Evolutionary conservation across 2,329 filamentous ascomycete genomes (phyloP).

Genomic region (Lachnellula arida): DNA sequence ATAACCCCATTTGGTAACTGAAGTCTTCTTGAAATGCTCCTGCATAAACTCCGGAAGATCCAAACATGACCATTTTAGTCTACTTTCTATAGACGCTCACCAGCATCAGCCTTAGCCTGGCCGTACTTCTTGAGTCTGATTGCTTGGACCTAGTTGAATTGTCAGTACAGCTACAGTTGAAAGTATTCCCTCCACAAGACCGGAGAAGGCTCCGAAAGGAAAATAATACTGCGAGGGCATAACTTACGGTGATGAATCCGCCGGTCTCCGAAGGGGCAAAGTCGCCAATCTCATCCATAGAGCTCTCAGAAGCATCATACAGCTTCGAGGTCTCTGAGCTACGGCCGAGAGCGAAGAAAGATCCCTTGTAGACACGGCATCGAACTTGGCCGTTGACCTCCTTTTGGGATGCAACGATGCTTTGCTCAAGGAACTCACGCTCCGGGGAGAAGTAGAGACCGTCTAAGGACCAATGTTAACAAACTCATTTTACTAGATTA

Average conservation of each 20-base stretch:
- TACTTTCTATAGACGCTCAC: constrained; percentile 56
- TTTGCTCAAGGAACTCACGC: constrained; percentile 65
- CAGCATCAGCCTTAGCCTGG: constrained; percentile 75
- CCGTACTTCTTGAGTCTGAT: constrained; percentile 59
- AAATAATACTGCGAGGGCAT: too few species aligned
- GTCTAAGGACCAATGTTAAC: constrained; percentile 27
- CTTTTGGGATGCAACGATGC: constrained; percentile 55
- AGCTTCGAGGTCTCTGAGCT: constrained; percentile 63
- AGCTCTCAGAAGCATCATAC: constrained; percentile 60
- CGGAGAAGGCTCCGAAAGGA: constrained; percentile 30
- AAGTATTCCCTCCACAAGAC: constrained; percentile 15
- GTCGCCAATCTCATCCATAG: constrained; percentile 67
- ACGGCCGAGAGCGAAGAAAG: constrained; percentile 54
- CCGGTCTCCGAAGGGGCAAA: constrained; percentile 63
- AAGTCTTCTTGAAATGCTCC: background rate
- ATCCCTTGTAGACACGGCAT: constrained; percentile 63
- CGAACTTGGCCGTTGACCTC: constrained; percentile 58
- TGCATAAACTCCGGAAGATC: background rate
- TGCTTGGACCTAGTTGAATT: constrained; percentile 39
- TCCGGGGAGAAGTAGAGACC: constrained; percentile 64
- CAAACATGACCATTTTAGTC: background rate
- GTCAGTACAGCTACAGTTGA: background rate
- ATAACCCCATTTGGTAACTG: background rate
- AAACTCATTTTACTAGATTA: background rate
- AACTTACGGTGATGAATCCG: constrained; percentile 53